Base-by-base conservation (phyloP, 805 yeast genomes). In the Metschnikowia reukaufii region DNA sequence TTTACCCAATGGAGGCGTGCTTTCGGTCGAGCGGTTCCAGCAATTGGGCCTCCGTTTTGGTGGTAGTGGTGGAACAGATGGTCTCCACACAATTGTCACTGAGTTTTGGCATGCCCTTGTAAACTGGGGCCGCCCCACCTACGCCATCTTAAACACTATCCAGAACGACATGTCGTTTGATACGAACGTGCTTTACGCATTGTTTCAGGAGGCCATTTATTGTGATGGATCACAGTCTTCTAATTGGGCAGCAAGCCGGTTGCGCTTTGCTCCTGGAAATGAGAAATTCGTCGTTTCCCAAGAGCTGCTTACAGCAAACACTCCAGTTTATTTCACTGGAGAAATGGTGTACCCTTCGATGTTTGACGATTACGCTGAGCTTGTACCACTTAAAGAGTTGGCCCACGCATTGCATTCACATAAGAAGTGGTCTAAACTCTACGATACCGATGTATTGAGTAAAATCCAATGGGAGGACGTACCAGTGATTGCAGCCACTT, bases 201-300 rank as follows among this genome's bases (percentile, higher is more conserved):
- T 82, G 34, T 73, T 79, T 52, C 84, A 79, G 57, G 85, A 81
- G 51, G 79, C 83, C 5, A 79, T 81, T 13, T 81, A 81, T 58
- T 65, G 77, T 49, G 80, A 78, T 52, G 50, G 45, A 17, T 4
- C 36, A 4, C 15, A 4, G 29, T 30, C 27, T 8, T 64, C 78
- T 4, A 52, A 68, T 41, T 81, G 85, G 85, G 60, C 78, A 6
- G 83, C 83, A 2, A 73, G 75, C 13, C 62, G 74, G 39, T 49
- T 63, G 39, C 61, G 76, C 50, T 55, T 61, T 33, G 40, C 31
- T 2, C 50, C 57, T 16, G 66, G 56, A 10, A 60, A 65, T 49
- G 51, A 53, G 23, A 47, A 45, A 16, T 72, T 65, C 50, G 66
- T 65, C 4, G 62, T 46, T 42, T 23, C 34, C 16, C 39, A 50